A percentile compares a stretch with the other conserved stretches of the same genome.
phyloP scores from a whole-genome alignment of 1,284 basidiomycete genomes.

The Inonotus hispidus region DNA sequence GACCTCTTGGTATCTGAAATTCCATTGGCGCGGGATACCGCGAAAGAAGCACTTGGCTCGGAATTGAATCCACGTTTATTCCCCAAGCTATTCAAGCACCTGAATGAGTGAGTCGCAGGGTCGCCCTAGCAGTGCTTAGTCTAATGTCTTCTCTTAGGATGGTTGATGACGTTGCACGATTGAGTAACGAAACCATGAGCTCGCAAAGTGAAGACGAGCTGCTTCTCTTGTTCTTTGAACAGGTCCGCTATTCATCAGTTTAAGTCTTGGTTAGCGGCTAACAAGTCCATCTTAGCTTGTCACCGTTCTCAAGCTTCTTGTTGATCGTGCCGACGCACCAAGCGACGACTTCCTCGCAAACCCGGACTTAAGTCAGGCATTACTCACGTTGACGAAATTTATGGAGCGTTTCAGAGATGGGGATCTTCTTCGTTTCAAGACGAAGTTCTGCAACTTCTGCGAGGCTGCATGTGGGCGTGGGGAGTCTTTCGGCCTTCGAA shows the following conservation, averaged over 20 bases:
- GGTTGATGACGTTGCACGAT: conserved; percentile 38
- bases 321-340: conserved; percentile 64
- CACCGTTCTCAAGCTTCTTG: conserved; percentile 66
- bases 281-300: conserved; percentile 47
- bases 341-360: conserved; percentile 54
- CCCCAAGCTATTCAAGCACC: conserved; percentile 57
- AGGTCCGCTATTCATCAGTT: conserved; percentile 37
- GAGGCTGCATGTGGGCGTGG: conserved; percentile 62
- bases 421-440: conserved; percentile 56
- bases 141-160: conserved; percentile 32
- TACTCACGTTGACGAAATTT: conserved; percentile 61
- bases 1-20: conserved; percentile 60
- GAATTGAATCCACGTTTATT: conserved; percentile 73
- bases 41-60: conserved; percentile 73
- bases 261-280: conserved; percentile 4
- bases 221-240: conserved; percentile 68
- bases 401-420: conserved; percentile 58
- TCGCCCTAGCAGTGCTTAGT: background rate
- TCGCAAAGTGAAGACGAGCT: conserved; percentile 42
- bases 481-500: conserved; percentile 58
- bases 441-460: conserved; percentile 72
- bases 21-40: conserved; percentile 65
- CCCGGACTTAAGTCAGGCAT: conserved; percentile 65
- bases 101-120: conserved; percentile 60
- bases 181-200: background rate